Conservation (phyloP, 2,329 filamentous ascomycete species). For the Tolypocladium pustulatum region DNA sequence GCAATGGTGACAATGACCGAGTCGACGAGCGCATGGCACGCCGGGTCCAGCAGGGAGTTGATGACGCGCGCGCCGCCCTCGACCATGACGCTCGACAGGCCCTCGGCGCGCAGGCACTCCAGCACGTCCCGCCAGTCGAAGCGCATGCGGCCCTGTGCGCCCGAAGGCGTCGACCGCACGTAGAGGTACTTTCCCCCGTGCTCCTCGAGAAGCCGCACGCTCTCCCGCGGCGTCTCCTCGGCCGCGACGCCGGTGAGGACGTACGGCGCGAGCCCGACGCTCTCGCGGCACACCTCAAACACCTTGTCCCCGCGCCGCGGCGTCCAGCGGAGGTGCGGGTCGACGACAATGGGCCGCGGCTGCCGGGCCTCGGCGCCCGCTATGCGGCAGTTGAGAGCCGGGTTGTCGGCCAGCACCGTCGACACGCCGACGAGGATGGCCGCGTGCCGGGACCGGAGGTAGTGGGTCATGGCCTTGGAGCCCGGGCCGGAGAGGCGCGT, state of each 20-base stretch:
- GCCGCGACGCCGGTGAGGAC: constrained; percentile 45
- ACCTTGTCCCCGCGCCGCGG: constrained; percentile 52
- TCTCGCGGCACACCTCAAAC: constrained; percentile 50
- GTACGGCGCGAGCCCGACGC: constrained; percentile 63
- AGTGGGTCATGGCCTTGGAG: constrained; percentile 90
- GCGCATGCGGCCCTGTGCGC: constrained; percentile 27
- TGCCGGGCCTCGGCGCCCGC: constrained; percentile 47
- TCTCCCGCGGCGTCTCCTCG: constrained; percentile 32
- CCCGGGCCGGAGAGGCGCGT: constrained; percentile 73
- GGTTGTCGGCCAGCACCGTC: constrained; percentile 77
- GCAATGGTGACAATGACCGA: constrained; percentile 83
- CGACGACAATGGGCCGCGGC: constrained; percentile 72
- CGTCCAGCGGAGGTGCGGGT: constrained; percentile 67
- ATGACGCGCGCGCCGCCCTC: constrained; percentile 80
- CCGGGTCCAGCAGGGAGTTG: constrained; percentile 62
- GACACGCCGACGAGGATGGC: constrained; percentile 79
- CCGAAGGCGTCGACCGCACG: constrained; percentile 21
- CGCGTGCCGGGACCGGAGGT: constrained; percentile 69
- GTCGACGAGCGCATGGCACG: constrained; percentile 53
- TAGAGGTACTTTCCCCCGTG: constrained; percentile 43
- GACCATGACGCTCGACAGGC: constrained; percentile 74
- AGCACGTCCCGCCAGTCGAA: constrained; percentile 59
- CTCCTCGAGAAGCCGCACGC: constrained; percentile 29
- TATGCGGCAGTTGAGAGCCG: constrained; percentile 73
- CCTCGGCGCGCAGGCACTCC: constrained; percentile 41